Evolutionary conservation across 208 protist genomes (phyloP).

Genomic region (Crithidia expoeki): DNA sequence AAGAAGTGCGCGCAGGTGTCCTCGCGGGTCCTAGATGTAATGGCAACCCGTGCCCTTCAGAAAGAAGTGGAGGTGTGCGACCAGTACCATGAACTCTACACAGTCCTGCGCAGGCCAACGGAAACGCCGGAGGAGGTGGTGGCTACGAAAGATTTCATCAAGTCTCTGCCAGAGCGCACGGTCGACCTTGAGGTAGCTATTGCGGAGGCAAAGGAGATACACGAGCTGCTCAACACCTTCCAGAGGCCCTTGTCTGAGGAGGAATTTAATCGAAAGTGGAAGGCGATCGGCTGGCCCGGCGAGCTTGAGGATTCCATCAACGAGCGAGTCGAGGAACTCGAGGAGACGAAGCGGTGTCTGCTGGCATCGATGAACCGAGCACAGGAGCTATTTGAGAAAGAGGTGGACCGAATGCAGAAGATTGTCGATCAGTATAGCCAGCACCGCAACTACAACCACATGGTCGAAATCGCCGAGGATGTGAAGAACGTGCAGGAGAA

Average conservation of each 20-base stretch:
- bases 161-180: slow-evolving; percentile 86
- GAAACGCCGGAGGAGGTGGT: slow-evolving; percentile 92
- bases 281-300: slow-evolving; percentile 89
- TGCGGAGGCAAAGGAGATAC: slow-evolving; percentile 74
- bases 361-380: slow-evolving; percentile 82
- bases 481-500: slow-evolving; percentile 85
- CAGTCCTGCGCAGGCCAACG: slow-evolving; percentile 64
- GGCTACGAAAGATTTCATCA: slow-evolving; percentile 90
- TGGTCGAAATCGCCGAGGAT: slow-evolving; percentile 91
- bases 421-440: slow-evolving; percentile 88
- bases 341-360: slow-evolving; percentile 90
- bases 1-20: slow-evolving; percentile 79
- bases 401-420: slow-evolving; percentile 72
- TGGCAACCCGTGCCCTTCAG: slow-evolving; percentile 69
- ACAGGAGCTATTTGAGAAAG: slow-evolving; percentile 86
- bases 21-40: slow-evolving; percentile 67
- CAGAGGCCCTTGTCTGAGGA: slow-evolving; percentile 87
- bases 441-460: slow-evolving; percentile 84
- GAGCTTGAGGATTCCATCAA: slow-evolving; percentile 91
- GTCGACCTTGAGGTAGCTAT: slow-evolving; percentile 83
- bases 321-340: slow-evolving; percentile 90
- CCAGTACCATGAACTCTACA: slow-evolving; percentile 70
- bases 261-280: slow-evolving; percentile 95
- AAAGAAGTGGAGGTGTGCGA: slow-evolving; percentile 76
- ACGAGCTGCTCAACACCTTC: slow-evolving; percentile 93